phyloP scores from a whole-genome alignment of 768 basidiomycete genomes.

The Psilocybe sp. region DNA sequence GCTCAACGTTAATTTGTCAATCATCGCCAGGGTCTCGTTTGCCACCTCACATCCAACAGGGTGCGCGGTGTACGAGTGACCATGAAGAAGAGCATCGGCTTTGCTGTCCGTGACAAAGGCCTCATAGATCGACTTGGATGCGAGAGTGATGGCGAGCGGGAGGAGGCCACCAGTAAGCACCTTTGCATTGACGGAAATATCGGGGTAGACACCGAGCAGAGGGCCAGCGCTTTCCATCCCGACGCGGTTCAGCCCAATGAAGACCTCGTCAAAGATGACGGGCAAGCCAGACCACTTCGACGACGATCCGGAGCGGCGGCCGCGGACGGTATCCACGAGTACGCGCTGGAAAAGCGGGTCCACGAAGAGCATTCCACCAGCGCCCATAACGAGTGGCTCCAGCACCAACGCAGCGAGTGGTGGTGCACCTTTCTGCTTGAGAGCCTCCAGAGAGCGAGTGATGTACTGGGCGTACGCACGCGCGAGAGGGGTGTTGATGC shows the following conservation, averaged over 20 bases:
- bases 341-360: constrained; percentile 95
- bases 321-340: constrained; percentile 77
- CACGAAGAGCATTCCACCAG: constrained; percentile 96
- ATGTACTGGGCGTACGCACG: constrained; percentile 61
- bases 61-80: constrained; percentile 95
- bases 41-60: constrained; percentile 92
- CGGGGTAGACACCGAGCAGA: constrained; percentile 72
- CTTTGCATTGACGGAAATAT: constrained; percentile 91
- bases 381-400: constrained; percentile 92
- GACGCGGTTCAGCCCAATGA: constrained; percentile 87
- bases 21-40: constrained; percentile 66
- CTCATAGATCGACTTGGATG: constrained; percentile 74
- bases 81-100: constrained; percentile 85
- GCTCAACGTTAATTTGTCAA: constrained; percentile 49
- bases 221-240: constrained; percentile 65
- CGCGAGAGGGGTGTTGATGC: constrained; percentile 63
- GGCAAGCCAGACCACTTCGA: constrained; percentile 68
- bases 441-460: constrained; percentile 41
- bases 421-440: constrained; percentile 38
- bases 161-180: constrained; percentile 90
- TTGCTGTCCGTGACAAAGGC: constrained; percentile 77
- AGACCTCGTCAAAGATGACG: constrained; percentile 95
- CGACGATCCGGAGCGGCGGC: constrained; percentile 28
- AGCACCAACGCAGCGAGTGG: constrained; percentile 76
- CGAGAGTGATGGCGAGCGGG: constrained; percentile 83